A percentile compares a stretch with the other conserved stretches of the same genome.
phyloP scores from a whole-genome alignment of 768 basidiomycete genomes.

The Termitomyces titanicus region DNA sequence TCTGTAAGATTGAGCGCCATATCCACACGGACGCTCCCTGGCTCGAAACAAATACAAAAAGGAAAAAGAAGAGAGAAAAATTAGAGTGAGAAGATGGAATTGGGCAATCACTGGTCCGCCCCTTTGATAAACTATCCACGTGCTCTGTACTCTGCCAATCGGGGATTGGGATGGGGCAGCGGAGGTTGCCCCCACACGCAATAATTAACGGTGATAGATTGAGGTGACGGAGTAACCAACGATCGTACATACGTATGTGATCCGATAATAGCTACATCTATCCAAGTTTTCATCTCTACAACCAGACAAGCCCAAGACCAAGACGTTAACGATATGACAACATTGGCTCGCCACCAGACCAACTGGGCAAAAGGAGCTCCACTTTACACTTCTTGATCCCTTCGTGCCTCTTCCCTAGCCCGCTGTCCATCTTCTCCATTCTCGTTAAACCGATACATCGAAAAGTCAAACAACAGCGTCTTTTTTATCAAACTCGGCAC shows the following conservation, averaged over 20 bases:
- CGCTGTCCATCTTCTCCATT: conserved; percentile 41
- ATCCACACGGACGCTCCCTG: background rate
- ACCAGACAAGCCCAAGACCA: too few species aligned
- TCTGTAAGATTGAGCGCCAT: conserved; percentile 19
- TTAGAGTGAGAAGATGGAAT: background rate
- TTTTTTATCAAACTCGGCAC: conserved; percentile 51
- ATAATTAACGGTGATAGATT: too few species aligned
- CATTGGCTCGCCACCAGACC: background rate
- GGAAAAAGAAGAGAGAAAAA: background rate
- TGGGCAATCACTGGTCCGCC: too few species aligned
- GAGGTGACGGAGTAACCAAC: too few species aligned
- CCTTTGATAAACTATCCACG: conserved; percentile 3
- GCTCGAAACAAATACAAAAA: background rate
- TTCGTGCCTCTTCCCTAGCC: background rate
- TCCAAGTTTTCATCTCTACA: too few species aligned
- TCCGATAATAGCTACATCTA: too few species aligned
- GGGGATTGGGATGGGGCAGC: too few species aligned
- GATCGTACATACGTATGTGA: background rate
- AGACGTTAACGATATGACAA: too few species aligned
- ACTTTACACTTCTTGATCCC: background rate
- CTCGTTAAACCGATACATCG: conserved; percentile 58
- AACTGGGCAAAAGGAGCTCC: background rate
- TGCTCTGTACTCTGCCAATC: too few species aligned
- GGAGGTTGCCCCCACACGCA: too few species aligned
- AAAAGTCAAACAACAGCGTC: conserved; percentile 57